Conservation (phyloP, 2,329 filamentous ascomycete genomes). For the Chaetomiaceae sp. region DNA sequence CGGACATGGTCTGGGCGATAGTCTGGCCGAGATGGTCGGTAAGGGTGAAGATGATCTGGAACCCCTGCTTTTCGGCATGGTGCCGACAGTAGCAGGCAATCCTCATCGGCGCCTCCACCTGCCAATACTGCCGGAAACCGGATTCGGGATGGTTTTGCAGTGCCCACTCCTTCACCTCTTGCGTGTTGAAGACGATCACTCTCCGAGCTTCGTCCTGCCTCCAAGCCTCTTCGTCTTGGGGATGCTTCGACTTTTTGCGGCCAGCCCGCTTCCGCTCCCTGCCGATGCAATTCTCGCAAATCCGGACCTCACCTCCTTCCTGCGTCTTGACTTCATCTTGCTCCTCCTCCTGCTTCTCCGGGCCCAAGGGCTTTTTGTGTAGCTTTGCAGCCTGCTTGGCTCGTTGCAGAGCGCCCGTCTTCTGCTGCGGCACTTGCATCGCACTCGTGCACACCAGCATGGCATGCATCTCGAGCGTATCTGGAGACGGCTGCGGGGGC, state of each 20-base stretch:
- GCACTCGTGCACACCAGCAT: conserved; percentile 89
- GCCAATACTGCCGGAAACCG: conserved; percentile 40
- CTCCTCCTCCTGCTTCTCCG: conserved; percentile 26
- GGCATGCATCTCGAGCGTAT: conserved; percentile 74
- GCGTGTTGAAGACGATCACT: conserved; percentile 87
- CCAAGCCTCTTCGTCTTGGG: conserved; percentile 87
- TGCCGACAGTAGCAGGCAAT: conserved; percentile 97
- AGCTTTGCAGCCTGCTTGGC: conserved; percentile 42
- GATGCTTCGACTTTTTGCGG: conserved; percentile 88
- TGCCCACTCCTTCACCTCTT: conserved; percentile 78
- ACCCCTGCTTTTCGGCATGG: conserved; percentile 88
- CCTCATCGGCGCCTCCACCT: conserved; percentile 84
- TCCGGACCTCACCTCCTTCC: conserved; percentile 89
- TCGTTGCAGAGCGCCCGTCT: conserved; percentile 61
- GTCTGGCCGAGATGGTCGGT: conserved; percentile 74
- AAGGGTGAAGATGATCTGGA: conserved; percentile 89
- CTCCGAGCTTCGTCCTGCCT: conserved; percentile 72
- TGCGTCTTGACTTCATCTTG: conserved; percentile 51
- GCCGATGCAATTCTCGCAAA: conserved; percentile 86
- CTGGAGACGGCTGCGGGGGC: conserved; percentile 57
- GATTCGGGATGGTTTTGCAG: conserved; percentile 34
- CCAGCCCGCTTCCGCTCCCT: conserved; percentile 87
- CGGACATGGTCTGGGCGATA: conserved; percentile 77
- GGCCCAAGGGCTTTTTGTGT: not conserved
- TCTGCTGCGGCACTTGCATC: conserved; percentile 67